phyloP scores from a whole-genome alignment of 805 yeast genomes.

The Yamadazyma sp. region DNA sequence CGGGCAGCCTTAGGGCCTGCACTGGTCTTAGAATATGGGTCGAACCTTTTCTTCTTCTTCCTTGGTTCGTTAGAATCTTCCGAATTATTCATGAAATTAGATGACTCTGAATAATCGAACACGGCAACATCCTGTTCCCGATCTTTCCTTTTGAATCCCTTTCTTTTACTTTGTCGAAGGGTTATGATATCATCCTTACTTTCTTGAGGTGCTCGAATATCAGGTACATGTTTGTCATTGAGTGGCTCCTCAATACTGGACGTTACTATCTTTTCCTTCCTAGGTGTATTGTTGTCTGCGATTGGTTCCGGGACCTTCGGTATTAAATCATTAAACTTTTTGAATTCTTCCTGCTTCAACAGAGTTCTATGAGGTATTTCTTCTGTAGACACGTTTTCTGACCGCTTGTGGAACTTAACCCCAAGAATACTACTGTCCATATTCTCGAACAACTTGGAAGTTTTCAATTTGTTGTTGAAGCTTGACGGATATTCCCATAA shows the following conservation, averaged over 20 bases:
- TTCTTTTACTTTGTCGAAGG: conserved; percentile 25
- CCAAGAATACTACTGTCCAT: conserved; percentile 19
- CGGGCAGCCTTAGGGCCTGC: conserved; percentile 58
- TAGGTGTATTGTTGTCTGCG: too few relatives aligned
- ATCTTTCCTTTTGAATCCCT: conserved; percentile 1
- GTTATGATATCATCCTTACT: conserved; percentile 38
- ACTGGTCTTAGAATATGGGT: conserved; percentile 54
- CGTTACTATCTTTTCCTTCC: too few relatives aligned
- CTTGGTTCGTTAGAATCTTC: conserved; percentile 21
- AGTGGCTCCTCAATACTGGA: too few relatives aligned
- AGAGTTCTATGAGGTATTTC: conserved; percentile 15
- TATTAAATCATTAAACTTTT: conserved; percentile 8
- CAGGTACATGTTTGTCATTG: too few relatives aligned
- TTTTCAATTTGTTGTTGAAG: conserved; percentile 5
- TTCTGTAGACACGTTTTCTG: conserved; percentile 14
- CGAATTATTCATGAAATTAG: conserved; percentile 29
- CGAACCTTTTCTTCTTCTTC: conserved; percentile 40
- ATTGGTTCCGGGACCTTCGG: not conserved
- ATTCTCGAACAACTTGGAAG: conserved; percentile 19
- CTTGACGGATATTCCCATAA: conserved; percentile 10
- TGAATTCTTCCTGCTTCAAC: conserved; percentile 12
- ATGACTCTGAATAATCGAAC: conserved; percentile 47
- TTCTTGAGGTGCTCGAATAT: too few relatives aligned
- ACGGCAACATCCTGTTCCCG: conserved; percentile 19
- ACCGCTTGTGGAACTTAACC: conserved; percentile 18